A percentile compares a stretch with the other conserved stretches of the same genome.
Conservation (phyloP, 1,139 yeast species). For the Yamadazyma membranifaciens region DNA sequence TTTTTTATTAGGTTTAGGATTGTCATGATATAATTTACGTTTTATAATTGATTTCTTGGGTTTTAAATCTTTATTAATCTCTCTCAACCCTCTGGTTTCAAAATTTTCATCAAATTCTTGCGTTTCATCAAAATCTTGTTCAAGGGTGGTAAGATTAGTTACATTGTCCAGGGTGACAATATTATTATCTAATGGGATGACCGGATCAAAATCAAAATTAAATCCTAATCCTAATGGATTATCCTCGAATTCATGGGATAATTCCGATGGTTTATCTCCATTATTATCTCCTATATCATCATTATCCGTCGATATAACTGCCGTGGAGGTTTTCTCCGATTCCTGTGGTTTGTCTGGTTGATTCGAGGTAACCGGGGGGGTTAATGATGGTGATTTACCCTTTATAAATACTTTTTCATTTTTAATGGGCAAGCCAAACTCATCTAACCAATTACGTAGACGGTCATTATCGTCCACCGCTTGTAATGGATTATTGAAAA, state of each 20-base stretch:
- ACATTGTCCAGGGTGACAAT: too few relatives aligned
- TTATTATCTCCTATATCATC: too few relatives aligned
- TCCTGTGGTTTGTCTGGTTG: background rate
- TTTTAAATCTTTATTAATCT: too few relatives aligned
- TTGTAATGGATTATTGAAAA: slow-evolving; percentile 13
- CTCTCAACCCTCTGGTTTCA: too few relatives aligned
- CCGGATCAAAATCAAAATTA: slow-evolving; percentile 1
- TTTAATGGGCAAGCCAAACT: slow-evolving; percentile 12
- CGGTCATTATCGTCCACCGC: slow-evolving; percentile 12
- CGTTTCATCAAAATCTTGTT: too few relatives aligned
- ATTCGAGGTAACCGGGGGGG: slow-evolving; percentile 1
- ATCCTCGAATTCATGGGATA: too few relatives aligned
- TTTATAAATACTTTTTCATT: slow-evolving; percentile 6
- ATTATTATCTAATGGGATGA: background rate
- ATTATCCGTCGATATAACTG: too few relatives aligned
- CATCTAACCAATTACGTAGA: slow-evolving; percentile 11
- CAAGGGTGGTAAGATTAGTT: too few relatives aligned
- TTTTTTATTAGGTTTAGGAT: slow-evolving; percentile 4
- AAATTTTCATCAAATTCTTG: too few relatives aligned
- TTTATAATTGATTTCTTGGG: slow-evolving; percentile 5
- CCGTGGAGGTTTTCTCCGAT: too few relatives aligned
- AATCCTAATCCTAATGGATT: slow-evolving; percentile 5
- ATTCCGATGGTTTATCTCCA: too few relatives aligned
- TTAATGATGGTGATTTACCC: background rate
- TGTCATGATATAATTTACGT: slow-evolving; percentile 1